Conservation (phyloP, 2,329 filamentous ascomycete genomes). For the Pestalotiopsis sp. region DNA sequence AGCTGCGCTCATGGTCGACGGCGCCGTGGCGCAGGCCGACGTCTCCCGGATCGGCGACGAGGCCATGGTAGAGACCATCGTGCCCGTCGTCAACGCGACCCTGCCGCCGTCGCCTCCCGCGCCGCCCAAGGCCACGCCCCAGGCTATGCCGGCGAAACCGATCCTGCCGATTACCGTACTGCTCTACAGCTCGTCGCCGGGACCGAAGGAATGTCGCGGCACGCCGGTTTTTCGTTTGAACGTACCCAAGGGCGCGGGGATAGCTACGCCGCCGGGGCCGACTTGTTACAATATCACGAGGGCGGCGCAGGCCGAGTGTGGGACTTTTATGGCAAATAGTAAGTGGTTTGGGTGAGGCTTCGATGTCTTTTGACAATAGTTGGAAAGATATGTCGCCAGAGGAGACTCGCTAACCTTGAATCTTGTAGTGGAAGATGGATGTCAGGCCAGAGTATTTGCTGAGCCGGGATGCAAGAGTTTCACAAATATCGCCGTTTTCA, state of each 20-base stretch:
- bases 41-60: conserved; percentile 20
- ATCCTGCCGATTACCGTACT: conserved; percentile 50
- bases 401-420: background rate
- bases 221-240: conserved; percentile 27
- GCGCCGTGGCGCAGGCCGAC: conserved; percentile 16
- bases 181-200: conserved; percentile 40
- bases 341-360: background rate
- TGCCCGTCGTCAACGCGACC: conserved; percentile 17
- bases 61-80: conserved; percentile 21
- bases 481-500: conserved; percentile 39
- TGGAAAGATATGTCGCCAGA: no score
- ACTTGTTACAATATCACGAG: conserved; percentile 37
- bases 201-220: conserved; percentile 38
- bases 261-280: conserved; percentile 21
- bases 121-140: conserved; percentile 44
- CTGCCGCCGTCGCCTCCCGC: background rate
- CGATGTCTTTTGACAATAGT: no score
- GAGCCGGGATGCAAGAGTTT: conserved; percentile 36
- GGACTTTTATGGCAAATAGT: conserved; percentile 35
- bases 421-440: conserved; percentile 33
- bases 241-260: conserved; percentile 26
- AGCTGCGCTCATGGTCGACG: conserved; percentile 17
- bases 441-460: conserved; percentile 38
- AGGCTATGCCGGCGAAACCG: conserved; percentile 22
- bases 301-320: conserved; percentile 33